Conservation (phyloP, 2,329 filamentous ascomycete species). For the Diaporthe destruens region DNA sequence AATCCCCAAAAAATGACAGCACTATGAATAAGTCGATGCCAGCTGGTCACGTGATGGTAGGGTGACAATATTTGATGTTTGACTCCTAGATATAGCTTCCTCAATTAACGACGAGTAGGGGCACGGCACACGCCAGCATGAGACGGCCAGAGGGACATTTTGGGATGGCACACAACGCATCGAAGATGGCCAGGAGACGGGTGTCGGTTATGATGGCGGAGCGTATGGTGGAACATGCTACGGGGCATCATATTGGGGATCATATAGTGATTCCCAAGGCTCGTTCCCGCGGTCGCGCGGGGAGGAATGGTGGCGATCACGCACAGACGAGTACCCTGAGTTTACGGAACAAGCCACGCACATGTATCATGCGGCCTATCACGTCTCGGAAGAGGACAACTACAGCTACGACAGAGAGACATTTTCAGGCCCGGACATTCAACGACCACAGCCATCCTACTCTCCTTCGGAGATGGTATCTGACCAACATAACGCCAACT, state of each 20-base stretch:
- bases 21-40: conserved; percentile 17
- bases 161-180: background rate
- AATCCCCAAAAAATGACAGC: conserved; percentile 2
- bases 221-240: too few species aligned
- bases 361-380: background rate
- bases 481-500: background rate
- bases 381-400: background rate
- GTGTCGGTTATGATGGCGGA: background rate
- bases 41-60: conserved; percentile 35
- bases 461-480: background rate
- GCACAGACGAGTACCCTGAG: background rate
- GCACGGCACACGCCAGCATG: conserved; percentile 18
- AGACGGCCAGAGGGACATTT: background rate
- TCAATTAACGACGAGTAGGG: conserved; percentile 28
- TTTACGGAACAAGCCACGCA: background rate
- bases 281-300: background rate
- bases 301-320: conserved; percentile 7
- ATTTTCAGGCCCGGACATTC: background rate
- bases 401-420: background rate
- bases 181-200: background rate
- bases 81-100: background rate
- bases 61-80: background rate
- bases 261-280: background rate
- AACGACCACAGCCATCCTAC: conserved; percentile 20
- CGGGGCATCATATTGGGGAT: too few species aligned